Evolutionary conservation across 2,329 filamentous ascomycete genomes (phyloP).

Genomic region (Grosmannia clavigera): DNA sequence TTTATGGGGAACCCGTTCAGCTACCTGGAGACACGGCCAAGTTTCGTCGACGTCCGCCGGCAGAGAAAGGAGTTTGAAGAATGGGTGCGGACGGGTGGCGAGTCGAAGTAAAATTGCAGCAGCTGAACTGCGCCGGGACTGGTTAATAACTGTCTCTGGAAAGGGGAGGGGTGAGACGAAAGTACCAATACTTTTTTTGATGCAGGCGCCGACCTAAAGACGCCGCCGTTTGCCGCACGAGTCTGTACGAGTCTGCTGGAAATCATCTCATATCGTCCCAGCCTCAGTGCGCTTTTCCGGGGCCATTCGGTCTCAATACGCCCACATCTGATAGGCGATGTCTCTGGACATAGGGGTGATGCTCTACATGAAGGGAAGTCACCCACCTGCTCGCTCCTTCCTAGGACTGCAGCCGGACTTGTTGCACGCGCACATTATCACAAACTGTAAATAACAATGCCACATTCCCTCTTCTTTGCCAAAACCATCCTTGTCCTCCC

Average conservation of each 20-base stretch:
- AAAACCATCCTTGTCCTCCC: background rate
- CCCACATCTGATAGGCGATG: background rate
- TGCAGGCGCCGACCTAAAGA: background rate
- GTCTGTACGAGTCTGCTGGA: background rate
- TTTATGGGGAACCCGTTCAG: constrained; percentile 68
- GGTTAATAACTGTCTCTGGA: background rate
- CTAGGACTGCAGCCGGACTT: background rate
- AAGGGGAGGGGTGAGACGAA: background rate
- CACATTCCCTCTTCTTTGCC: background rate
- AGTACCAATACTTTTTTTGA: background rate
- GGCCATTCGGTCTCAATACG: background rate
- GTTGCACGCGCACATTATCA: background rate
- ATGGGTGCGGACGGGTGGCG: constrained; percentile 44
- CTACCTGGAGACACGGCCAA: constrained; percentile 64
- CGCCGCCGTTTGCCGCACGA: background rate
- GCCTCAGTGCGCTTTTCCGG: background rate
- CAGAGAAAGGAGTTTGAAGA: constrained; percentile 66
- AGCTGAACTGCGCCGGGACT: background rate
- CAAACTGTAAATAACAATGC: background rate
- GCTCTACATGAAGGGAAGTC: background rate
- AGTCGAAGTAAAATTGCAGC: background rate
- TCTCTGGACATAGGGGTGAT: background rate
- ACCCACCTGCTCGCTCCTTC: background rate
- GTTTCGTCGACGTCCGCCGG: constrained; percentile 80
- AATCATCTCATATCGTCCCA: background rate